Evolutionary conservation across 148 eudicot species (phyloP).

Genomic region (Chenopodium album): DNA sequence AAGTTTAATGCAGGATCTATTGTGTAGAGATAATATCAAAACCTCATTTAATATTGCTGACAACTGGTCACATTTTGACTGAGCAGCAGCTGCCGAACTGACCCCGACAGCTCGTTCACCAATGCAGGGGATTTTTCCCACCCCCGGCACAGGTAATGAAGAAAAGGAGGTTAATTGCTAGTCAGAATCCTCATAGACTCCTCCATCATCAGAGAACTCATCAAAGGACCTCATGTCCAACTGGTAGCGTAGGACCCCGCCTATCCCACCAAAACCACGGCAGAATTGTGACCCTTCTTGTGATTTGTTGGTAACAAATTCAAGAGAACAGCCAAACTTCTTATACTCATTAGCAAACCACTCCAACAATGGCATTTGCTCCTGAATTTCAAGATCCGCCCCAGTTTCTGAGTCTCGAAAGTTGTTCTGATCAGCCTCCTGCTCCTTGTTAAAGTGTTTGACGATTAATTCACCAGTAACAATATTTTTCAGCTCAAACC

Average conservation of each 20-base stretch:
- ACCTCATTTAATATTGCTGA: conserved; percentile 9
- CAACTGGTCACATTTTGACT: not conserved
- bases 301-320: conserved; percentile 30
- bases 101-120: conserved; percentile 23
- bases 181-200: conserved; percentile 24
- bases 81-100: conserved; percentile 3
- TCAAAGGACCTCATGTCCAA: conserved; percentile 28
- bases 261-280: conserved; percentile 35
- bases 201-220: conserved; percentile 27
- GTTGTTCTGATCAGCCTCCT: conserved; percentile 27
- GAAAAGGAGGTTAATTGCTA: conserved; percentile 26
- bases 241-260: conserved; percentile 31
- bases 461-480: conserved; percentile 11
- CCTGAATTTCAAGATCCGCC: conserved; percentile 25
- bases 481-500: conserved; percentile 25
- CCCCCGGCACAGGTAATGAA: conserved; percentile 11
- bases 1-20: not conserved
- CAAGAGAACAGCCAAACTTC: conserved; percentile 31
- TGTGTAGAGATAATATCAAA: not conserved
- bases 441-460: conserved; percentile 29
- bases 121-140: conserved; percentile 19
- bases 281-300: conserved; percentile 32
- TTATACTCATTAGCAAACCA: conserved; percentile 35
- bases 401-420: conserved; percentile 18
- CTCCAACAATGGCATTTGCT: conserved; percentile 22